These are phyloP conservation scores for Fusarium kyushuense DNA, from an alignment of 2,329 filamentous ascomycete species.

Conservation along the genomic window DNA sequence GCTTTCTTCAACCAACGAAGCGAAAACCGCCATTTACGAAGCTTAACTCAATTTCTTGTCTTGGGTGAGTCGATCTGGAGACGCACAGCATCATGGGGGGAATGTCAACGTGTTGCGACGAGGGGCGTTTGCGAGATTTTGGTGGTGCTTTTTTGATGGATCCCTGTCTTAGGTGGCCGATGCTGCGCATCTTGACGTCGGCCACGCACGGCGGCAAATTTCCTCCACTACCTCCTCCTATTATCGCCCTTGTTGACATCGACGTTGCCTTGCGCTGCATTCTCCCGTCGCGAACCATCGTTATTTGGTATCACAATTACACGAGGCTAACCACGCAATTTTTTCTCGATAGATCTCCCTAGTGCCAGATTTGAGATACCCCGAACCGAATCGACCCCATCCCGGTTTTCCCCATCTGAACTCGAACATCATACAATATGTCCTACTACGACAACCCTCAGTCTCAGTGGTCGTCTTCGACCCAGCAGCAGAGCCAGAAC, in stretches of 20 bases:
- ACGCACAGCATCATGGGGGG: conserved; percentile 28
- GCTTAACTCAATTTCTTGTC: conserved; percentile 23
- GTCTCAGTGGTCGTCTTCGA: conserved; percentile 55
- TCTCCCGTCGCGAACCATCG: conserved; percentile 27
- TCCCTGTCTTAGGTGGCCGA: conserved; percentile 42
- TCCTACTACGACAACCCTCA: conserved; percentile 62
- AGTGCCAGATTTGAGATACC: conserved; percentile 30
- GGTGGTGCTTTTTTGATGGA: conserved; percentile 44
- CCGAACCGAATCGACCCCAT: conserved; percentile 21
- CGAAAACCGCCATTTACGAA: conserved; percentile 35
- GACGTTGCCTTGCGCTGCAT: conserved; percentile 32
- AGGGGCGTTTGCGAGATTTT: conserved; percentile 31
- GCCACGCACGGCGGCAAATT: conserved; percentile 39
- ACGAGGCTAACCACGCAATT: conserved; percentile 30
- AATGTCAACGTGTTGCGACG: conserved; percentile 45
- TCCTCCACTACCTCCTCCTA: conserved; percentile 32
- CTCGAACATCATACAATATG: conserved; percentile 49
- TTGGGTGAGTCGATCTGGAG: conserved; percentile 40
- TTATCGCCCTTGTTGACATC: conserved; percentile 24
- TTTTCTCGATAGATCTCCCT: conserved; percentile 28
- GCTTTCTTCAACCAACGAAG: conserved; percentile 39
- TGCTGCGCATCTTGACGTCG: conserved; percentile 45
- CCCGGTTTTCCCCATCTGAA: conserved; percentile 36
- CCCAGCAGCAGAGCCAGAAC: conserved; percentile 48
- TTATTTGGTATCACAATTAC: conserved; percentile 18